Evolutionary conservation across 176 grass and related monocot genomes (phyloP).

Genomic region (Cocos nucifera): DNA sequence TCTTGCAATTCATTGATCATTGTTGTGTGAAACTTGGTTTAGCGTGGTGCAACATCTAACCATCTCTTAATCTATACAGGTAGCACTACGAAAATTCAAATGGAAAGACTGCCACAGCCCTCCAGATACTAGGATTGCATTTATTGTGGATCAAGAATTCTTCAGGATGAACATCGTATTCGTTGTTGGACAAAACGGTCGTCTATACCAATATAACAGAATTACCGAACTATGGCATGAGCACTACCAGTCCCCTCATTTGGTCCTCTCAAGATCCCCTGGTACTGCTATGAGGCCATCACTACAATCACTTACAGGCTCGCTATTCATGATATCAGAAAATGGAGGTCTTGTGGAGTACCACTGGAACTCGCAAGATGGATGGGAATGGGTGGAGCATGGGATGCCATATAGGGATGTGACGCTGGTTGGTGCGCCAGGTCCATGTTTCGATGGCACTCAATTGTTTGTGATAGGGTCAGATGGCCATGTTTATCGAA

Average conservation of each 20-base stretch:
- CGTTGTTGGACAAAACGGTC: slow-evolving; percentile 49
- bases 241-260: slow-evolving; percentile 88
- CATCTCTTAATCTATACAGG: slow-evolving; percentile 25
- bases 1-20: too few relatives aligned
- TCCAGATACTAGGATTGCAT: slow-evolving; percentile 69
- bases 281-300: slow-evolving; percentile 76
- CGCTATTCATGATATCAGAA: slow-evolving; percentile 85
- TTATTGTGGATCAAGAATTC: slow-evolving; percentile 83
- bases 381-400: slow-evolving; percentile 97
- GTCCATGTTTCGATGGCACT: slow-evolving; percentile 60
- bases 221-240: slow-evolving; percentile 90
- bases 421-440: slow-evolving; percentile 53
- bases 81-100: slow-evolving; percentile 66
- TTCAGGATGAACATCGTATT: slow-evolving; percentile 80
- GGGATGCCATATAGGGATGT: slow-evolving; percentile 64
- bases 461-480: slow-evolving; percentile 78
- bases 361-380: slow-evolving; percentile 52
- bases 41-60: too few relatives aligned
- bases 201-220: slow-evolving; percentile 88
- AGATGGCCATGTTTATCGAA: slow-evolving; percentile 67
- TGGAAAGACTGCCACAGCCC: slow-evolving; percentile 91
- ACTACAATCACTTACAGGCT: slow-evolving; percentile 40
- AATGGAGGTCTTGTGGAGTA: slow-evolving; percentile 82
- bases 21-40: too few relatives aligned
- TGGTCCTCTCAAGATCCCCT: slow-evolving; percentile 59